Base-by-base conservation (phyloP, 768 basidiomycete genomes). In the Ramaria sp. region DNA sequence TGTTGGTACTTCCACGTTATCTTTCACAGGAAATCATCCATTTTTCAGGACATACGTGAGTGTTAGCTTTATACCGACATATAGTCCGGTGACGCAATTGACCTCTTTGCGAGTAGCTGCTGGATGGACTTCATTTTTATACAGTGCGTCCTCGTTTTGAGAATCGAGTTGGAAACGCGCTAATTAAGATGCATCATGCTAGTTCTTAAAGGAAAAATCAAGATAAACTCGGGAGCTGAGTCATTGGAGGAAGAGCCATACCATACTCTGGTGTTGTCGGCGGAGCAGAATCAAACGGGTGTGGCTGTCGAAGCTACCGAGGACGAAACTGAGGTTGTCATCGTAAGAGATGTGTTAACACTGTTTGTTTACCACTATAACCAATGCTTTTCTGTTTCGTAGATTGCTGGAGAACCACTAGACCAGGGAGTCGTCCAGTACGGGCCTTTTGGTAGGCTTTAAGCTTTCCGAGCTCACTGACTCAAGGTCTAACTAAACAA, bases 71-170 rank as follows among this genome's bases (percentile, higher is more conserved):
- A 46, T 13, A 0, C 30, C n/a, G 4, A 19, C 31, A 22, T 11
- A 19, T 39, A 13, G 5, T 34, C 49, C 42, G 17, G 33, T n/a
- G 27, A 38, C 30, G 19, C 13, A 37, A 10, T 37, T 13, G 9
- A 37, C 34, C 13, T 37, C 34, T 13, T 27, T 27, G 27, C 34
- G 34, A 37, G 11, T 57, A 89, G 88, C 88, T 5, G 62, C 73
- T n/a, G 86, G 84, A 17, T 98, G 95, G 95, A 96, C 91, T 6
- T 69, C 88, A 0, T 96, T 97, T 66, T 72, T 86, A 27, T 95
- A 93, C 68, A 76, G 89, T 90, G 65, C 13, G 37, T 19, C 33
- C 7, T 15, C 20, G 4, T 33, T 39, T 20, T 11, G 19, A 39
- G 13, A 11, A 39, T 43, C 17, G 9, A n/a, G 42, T 43, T 49